These are phyloP conservation scores for Ceratocystis diversiconidia DNA, from an alignment of 2,329 filamentous ascomycete species.

Conservation along the genomic window DNA sequence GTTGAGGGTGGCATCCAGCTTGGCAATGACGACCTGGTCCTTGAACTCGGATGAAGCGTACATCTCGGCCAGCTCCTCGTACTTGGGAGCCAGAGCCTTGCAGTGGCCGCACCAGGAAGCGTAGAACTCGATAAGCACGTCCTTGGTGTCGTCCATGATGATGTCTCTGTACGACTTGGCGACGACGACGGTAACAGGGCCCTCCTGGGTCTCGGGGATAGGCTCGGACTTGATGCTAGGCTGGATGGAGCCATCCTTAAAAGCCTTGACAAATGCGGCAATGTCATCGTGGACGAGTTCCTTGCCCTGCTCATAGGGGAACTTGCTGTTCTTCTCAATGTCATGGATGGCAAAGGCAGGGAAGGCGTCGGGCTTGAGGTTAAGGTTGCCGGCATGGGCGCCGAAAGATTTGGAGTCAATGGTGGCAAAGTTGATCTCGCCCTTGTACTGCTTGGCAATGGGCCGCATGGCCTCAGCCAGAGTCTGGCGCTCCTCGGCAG, in stretches of 20 bases:
- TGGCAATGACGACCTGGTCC: conserved; percentile 80
- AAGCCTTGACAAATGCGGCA: conserved; percentile 72
- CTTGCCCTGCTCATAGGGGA: conserved; percentile 75
- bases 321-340: conserved; percentile 90
- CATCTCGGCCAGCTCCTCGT: conserved; percentile 72
- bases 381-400: conserved; percentile 89
- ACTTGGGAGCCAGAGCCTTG: conserved; percentile 94
- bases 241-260: conserved; percentile 72
- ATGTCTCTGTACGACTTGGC: conserved; percentile 87
- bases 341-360: conserved; percentile 97
- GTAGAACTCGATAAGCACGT: conserved; percentile 96
- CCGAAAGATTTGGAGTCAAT: conserved; percentile 92
- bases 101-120: conserved; percentile 99
- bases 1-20: conserved; percentile 92
- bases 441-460: conserved; percentile 81
- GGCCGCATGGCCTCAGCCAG: conserved; percentile 67
- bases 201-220: conserved; percentile 84
- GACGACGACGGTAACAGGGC: conserved; percentile 73
- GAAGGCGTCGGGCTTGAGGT: conserved; percentile 91
- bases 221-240: conserved; percentile 98
- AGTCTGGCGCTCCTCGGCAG: conserved; percentile 69
- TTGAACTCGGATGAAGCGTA: conserved; percentile 69
- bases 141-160: conserved; percentile 87
- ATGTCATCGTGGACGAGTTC: conserved; percentile 60
- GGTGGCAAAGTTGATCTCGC: conserved; percentile 91